A percentile compares a stretch with the other conserved stretches of the same genome.
These are phyloP conservation scores for Apocynum venetum DNA, from an alignment of 257 asterid species.

Conservation along the genomic window DNA sequence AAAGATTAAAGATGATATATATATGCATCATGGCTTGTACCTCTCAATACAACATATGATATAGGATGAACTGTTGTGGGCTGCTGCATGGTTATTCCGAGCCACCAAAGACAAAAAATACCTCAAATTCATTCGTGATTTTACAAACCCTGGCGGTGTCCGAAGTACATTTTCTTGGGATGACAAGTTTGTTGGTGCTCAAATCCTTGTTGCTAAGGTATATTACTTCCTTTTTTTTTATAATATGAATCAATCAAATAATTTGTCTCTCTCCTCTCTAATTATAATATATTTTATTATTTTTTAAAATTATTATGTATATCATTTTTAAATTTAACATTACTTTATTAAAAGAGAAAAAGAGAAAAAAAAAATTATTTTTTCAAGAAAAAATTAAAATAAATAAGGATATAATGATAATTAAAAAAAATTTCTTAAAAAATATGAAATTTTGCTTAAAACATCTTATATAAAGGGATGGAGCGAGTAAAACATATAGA, in stretches of 20 bases:
- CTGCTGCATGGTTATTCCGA: conserved; percentile 52
- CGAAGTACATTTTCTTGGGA: conserved; percentile 57
- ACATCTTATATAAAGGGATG: too few species aligned
- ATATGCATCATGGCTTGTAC: background rate
- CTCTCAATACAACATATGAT: background rate
- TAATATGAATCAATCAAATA: background rate
- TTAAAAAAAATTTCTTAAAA: too few species aligned
- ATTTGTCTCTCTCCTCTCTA: too few species aligned
- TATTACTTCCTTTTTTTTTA: background rate
- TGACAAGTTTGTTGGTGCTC: conserved; percentile 61
- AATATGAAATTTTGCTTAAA: too few species aligned
- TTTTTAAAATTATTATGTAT: too few species aligned
- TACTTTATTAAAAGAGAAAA: too few species aligned
- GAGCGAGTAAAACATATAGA: too few species aligned
- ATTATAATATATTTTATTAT: too few species aligned
- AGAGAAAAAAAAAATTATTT: too few species aligned
- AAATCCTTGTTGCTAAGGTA: conserved; percentile 54
- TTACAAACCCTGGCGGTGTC: conserved; percentile 39
- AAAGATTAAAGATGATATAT: background rate
- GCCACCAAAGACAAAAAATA: conserved; percentile 39
- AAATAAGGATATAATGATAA: too few species aligned
- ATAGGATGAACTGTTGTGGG: conserved; percentile 73
- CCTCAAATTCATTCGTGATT: conserved; percentile 16
- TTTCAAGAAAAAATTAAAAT: too few species aligned
- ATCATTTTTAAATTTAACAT: too few species aligned